Conservation (phyloP, 805 yeast genomes). For the Wickerhamomyces chambardii region DNA sequence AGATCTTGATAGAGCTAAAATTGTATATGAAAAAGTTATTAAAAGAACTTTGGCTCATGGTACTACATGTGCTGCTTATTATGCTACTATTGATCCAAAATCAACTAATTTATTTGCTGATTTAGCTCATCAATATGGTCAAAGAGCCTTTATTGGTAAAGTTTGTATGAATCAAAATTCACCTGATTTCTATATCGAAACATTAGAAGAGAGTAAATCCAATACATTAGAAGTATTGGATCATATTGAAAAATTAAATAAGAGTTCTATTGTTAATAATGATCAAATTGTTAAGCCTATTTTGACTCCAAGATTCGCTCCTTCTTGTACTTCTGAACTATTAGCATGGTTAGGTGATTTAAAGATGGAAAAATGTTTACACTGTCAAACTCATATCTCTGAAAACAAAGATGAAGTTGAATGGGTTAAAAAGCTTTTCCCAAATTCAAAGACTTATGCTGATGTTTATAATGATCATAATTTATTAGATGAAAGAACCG, state of each 20-base stretch:
- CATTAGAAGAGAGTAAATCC: slow-evolving; percentile 40
- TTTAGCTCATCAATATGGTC: slow-evolving; percentile 57
- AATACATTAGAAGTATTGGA: slow-evolving; percentile 49
- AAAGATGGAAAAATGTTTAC: slow-evolving; percentile 38
- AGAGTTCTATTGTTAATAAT: too few relatives aligned
- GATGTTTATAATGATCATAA: slow-evolving; percentile 64
- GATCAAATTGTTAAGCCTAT: slow-evolving; percentile 58
- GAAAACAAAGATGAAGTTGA: slow-evolving; percentile 72
- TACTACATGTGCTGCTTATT: slow-evolving; percentile 89
- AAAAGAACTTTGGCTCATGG: slow-evolving; percentile 65
- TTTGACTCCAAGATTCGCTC: slow-evolving; percentile 91
- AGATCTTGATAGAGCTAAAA: slow-evolving; percentile 42
- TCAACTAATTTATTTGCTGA: slow-evolving; percentile 76
- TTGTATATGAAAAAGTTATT: slow-evolving; percentile 63
- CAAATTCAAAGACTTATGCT: slow-evolving; percentile 60
- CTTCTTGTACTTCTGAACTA: slow-evolving; percentile 63
- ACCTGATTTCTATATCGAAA: slow-evolving; percentile 62
- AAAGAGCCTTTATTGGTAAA: slow-evolving; percentile 85
- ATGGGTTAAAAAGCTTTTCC: slow-evolving; percentile 67
- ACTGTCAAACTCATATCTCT: slow-evolving; percentile 85
- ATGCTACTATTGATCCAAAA: slow-evolving; percentile 75
- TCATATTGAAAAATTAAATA: slow-evolving; percentile 46
- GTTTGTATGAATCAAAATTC: slow-evolving; percentile 89
- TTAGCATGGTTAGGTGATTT: slow-evolving; percentile 56
- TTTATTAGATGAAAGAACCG: slow-evolving; percentile 55